These are phyloP conservation scores for Camellia sinensis DNA, from an alignment of 148 eudicot genomes.

Conservation along the genomic window DNA sequence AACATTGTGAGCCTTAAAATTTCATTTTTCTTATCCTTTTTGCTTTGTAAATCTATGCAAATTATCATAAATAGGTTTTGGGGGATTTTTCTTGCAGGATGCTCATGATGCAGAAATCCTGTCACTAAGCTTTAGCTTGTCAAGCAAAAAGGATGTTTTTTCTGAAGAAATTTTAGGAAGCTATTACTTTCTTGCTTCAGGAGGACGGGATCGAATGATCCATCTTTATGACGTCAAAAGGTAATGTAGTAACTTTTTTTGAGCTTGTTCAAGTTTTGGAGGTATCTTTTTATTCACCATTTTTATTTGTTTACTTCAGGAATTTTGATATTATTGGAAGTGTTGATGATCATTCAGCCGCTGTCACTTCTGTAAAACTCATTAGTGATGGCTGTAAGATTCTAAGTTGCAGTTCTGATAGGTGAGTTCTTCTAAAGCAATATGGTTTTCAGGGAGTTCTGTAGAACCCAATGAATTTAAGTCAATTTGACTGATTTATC, in stretches of 20 bases:
- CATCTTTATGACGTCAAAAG: slow-evolving; percentile 48
- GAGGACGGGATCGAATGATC: slow-evolving; percentile 41
- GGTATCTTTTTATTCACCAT: neutral
- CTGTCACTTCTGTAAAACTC: slow-evolving; percentile 40
- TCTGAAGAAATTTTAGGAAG: slow-evolving; percentile 25
- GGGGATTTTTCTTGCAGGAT: slow-evolving; percentile 29
- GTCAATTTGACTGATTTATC: neutral
- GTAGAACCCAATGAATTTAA: neutral
- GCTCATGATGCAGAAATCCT: slow-evolving; percentile 49
- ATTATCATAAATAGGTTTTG: neutral
- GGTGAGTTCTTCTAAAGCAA: slow-evolving; percentile 29
- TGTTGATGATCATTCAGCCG: slow-evolving; percentile 42
- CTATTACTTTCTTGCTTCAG: slow-evolving; percentile 40
- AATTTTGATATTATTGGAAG: slow-evolving; percentile 43
- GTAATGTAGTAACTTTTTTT: slow-evolving; percentile 17
- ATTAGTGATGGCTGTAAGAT: slow-evolving; percentile 32
- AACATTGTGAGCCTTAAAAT: neutral
- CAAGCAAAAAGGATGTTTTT: slow-evolving; percentile 14
- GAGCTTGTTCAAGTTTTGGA: slow-evolving; percentile 5
- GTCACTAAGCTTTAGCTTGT: slow-evolving; percentile 40
- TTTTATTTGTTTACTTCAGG: slow-evolving; percentile 25
- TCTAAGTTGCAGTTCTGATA: slow-evolving; percentile 42
- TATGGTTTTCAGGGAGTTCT: neutral
- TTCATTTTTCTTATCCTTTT: neutral
- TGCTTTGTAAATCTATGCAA: slow-evolving; percentile 3